Evolutionary conservation across 208 protist species (phyloP).

Genomic region (Trypanosoma grayi): DNA sequence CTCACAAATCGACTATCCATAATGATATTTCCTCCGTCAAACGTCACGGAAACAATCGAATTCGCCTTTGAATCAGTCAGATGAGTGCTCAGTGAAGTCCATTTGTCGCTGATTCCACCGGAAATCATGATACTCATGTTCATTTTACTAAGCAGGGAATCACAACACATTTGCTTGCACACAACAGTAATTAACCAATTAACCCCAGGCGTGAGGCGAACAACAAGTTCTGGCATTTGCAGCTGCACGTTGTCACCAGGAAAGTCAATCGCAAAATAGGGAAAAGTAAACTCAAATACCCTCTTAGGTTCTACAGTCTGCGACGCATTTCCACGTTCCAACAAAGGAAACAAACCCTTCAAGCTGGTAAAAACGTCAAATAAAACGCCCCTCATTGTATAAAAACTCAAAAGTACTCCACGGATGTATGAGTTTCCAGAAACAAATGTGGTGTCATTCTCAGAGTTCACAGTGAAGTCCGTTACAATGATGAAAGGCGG

Average conservation of each 20-base stretch:
- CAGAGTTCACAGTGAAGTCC: not conserved
- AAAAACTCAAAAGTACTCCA: conserved; percentile 11
- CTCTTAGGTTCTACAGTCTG: not conserved
- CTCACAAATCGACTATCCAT: conserved; percentile 1
- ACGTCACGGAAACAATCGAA: not conserved
- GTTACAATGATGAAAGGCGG: conserved; percentile 4
- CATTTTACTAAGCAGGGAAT: conserved; percentile 5
- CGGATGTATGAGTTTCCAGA: not conserved
- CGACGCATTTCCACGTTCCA: no score
- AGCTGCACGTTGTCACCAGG: not conserved
- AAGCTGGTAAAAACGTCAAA: not conserved
- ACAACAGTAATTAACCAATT: not conserved
- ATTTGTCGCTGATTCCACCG: not conserved
- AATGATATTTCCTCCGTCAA: conserved; percentile 5
- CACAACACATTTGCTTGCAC: conserved; percentile 4
- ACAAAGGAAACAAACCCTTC: no score
- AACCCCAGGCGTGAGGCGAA: not conserved
- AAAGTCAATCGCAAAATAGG: conserved; percentile 12
- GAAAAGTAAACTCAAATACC: not conserved
- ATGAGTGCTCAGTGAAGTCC: not conserved
- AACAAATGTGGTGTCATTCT: not conserved
- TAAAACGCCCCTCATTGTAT: conserved; percentile 4
- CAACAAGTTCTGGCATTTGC: conserved; percentile 1
- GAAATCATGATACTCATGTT: not conserved
- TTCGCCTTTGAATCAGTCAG: not conserved